phyloP scores from a whole-genome alignment of 768 basidiomycete genomes.

The Lepiota venenata region DNA sequence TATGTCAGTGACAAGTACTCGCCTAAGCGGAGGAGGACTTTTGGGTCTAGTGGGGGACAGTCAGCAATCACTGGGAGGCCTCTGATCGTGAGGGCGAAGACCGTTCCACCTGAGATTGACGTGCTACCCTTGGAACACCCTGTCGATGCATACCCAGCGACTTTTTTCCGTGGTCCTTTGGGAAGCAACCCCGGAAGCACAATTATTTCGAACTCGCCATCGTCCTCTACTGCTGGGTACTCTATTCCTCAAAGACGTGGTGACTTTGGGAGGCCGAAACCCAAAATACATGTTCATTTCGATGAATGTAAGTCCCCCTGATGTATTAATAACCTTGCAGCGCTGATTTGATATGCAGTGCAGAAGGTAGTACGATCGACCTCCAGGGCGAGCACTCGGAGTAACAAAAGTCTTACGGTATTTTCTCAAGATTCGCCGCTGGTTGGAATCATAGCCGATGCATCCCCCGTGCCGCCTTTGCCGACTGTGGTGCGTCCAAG shows the following conservation, averaged over 20 bases:
- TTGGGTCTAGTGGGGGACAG: not conserved
- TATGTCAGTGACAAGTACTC: slow-evolving; percentile 63
- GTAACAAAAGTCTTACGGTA: slow-evolving; percentile 9
- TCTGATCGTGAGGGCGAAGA: slow-evolving; percentile 27
- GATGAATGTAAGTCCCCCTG: slow-evolving; percentile 25
- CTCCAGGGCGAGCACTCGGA: slow-evolving; percentile 33
- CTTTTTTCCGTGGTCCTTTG: slow-evolving; percentile 37
- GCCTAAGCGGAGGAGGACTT: slow-evolving; percentile 25
- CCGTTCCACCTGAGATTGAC: not conserved
- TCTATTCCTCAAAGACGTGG: slow-evolving; percentile 67
- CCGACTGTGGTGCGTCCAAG: slow-evolving; percentile 44
- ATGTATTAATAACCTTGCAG: not conserved
- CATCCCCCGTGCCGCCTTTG: slow-evolving; percentile 24
- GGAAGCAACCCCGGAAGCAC: slow-evolving; percentile 42
- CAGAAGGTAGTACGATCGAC: slow-evolving; percentile 18
- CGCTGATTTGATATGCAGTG: not conserved
- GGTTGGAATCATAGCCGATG: slow-evolving; percentile 26
- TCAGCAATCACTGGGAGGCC: slow-evolving; percentile 55
- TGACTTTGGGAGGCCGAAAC: slow-evolving; percentile 63
- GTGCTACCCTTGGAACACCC: slow-evolving; percentile 5
- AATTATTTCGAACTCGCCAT: slow-evolving; percentile 56
- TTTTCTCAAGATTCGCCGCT: slow-evolving; percentile 6
- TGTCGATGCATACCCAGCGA: slow-evolving; percentile 30
- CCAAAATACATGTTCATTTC: slow-evolving; percentile 41
- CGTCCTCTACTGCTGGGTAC: slow-evolving; percentile 58